phyloP scores from a whole-genome alignment of 805 yeast genomes.

The Yarrowia osloensis region DNA sequence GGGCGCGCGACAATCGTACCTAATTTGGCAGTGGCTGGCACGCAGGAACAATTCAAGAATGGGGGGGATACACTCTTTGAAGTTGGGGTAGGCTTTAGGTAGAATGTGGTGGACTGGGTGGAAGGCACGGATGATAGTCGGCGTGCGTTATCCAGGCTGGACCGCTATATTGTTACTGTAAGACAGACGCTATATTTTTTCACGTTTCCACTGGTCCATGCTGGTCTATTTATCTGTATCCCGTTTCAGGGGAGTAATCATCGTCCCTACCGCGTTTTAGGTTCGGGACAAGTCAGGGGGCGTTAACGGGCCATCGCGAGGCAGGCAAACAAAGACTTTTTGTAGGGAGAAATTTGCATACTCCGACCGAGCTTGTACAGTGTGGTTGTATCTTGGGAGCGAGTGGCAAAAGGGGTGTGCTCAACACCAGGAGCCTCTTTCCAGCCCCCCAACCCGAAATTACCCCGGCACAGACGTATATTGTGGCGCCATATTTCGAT shows the following conservation, averaged over 20 bases:
- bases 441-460: not conserved
- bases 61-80: not conserved
- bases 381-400: not conserved
- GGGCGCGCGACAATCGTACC: not conserved
- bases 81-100: not conserved
- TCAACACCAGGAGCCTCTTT: not conserved
- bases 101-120: not conserved
- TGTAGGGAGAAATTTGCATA: conserved; percentile 10
- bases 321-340: conserved; percentile 7
- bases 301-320: conserved; percentile 28
- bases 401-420: not conserved
- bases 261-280: conserved; percentile 1
- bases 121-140: not conserved
- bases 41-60: conserved; percentile 13
- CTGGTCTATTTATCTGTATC: conserved; percentile 17
- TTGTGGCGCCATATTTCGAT: not conserved
- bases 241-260: conserved; percentile 20
- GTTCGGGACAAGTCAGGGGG: conserved; percentile 25
- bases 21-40: not conserved
- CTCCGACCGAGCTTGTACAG: not conserved
- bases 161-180: not conserved
- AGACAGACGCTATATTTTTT: not conserved
- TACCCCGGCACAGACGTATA: not conserved
- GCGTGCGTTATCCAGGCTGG: not conserved
- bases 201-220: not conserved